Evolutionary conservation across 495 filamentous ascomycete genomes (phyloP), one percentile per base, ranked within the genome.

Genomic region (Aspergillus bertholletiae): DNA sequence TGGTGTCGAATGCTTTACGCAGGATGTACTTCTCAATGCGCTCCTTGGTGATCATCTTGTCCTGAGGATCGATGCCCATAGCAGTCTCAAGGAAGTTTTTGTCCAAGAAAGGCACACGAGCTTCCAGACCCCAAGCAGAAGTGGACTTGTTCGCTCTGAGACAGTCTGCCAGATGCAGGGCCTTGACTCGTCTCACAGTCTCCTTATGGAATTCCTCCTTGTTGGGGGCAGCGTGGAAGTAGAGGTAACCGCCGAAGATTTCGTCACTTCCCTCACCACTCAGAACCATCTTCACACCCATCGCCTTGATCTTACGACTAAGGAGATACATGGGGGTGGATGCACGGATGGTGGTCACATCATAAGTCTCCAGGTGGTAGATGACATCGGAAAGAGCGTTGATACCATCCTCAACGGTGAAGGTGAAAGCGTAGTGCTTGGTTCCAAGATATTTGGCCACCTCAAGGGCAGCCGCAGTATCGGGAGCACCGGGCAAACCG

Each of bases 271-370:
- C 94, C 77, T 98, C 94, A 51, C 94, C 94, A 66, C 87, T 92
- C 39, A 98, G 81, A 53, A 98, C 94, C 94, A 98, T 98, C 83
- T 98, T 98, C 52, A 98, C 90, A 56, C 94, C 95, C 82, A 96
- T 87, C 17, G 91, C 94, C 80, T 98, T 98, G 79, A 98, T 97
- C 77, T 97, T 98, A 63, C 94, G 88, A 58, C 88, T 90, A 13
- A 98, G 84, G 48, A 98, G 80, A 76, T 96, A 98, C 94, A 98
- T 98, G 52, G 94, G 94, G 6, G 94, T 98, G 18, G 95, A 97
- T 37, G 94, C 94, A 72, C 94, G 90, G 69, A 98, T 96, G 15
- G 94, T 98, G 51, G 94, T 98, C 15, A 98, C 95, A 73, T 98
- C 94, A 74, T 89, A 98, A 15, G 90, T 90, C 78, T 98, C 94